Evolutionary conservation across 352 stramenopile species (phyloP).

Genomic region (Globisporangium perplexum): DNA sequence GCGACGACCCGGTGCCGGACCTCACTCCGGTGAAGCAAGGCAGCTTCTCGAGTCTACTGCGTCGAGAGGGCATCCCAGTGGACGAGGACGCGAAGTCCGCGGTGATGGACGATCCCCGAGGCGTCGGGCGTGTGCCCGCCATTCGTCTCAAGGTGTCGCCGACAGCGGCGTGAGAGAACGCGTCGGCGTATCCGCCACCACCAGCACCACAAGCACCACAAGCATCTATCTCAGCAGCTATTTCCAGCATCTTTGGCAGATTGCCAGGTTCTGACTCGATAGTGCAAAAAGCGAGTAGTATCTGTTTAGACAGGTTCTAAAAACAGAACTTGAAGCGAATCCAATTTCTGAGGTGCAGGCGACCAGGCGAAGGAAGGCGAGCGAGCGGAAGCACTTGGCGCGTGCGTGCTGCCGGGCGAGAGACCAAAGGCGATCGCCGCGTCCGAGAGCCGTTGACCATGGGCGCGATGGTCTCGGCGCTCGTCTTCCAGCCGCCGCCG

Average conservation of each 20-base stretch:
- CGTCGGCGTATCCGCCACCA: neutral
- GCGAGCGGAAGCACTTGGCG: too few relatives aligned
- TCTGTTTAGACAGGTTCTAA: too few relatives aligned
- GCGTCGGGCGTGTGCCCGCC: conserved; percentile 18
- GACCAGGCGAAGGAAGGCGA: too few relatives aligned
- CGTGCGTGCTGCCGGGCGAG: too few relatives aligned
- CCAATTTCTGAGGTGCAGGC: too few relatives aligned
- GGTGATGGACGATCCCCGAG: conserved; percentile 33
- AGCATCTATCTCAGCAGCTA: too few relatives aligned
- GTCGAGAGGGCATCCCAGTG: conserved; percentile 35
- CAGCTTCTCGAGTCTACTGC: conserved; percentile 38
- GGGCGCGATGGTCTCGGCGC: conserved; percentile 70
- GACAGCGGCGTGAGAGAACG: neutral
- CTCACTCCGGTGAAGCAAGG: conserved; percentile 33
- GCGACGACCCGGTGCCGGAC: conserved; percentile 14
- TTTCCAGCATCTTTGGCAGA: too few relatives aligned
- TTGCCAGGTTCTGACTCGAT: too few relatives aligned
- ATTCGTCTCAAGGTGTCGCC: conserved; percentile 14
- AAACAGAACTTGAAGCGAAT: too few relatives aligned
- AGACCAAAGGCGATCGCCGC: too few relatives aligned
- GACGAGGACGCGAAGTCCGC: conserved; percentile 37
- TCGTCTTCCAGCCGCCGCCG: conserved; percentile 88
- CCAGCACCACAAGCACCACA: too few relatives aligned
- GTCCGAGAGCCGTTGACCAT: conserved; percentile 24
- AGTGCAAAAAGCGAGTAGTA: too few relatives aligned